Evolutionary conservation across 2,329 filamentous ascomycete species (phyloP).

Genomic region (Macrophomina phaseolina): DNA sequence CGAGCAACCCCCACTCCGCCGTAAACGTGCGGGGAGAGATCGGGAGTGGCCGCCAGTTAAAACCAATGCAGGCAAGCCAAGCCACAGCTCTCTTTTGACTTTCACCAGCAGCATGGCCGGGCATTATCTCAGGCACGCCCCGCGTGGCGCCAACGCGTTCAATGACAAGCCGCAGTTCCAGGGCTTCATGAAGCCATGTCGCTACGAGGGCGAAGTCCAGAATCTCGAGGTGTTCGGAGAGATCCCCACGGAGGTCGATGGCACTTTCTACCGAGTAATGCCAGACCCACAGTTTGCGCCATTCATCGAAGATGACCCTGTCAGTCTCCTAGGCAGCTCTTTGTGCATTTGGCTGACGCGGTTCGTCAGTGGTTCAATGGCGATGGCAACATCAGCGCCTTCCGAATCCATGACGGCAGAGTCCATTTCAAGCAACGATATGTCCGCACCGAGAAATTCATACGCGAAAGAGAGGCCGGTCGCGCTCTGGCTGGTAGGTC

Average conservation of each 20-base stretch:
- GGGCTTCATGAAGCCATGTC: slow-evolving; percentile 40
- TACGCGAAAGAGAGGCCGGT: slow-evolving; percentile 46
- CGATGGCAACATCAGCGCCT: slow-evolving; percentile 49
- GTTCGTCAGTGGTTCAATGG: slow-evolving; percentile 40
- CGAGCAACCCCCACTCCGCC: background rate
- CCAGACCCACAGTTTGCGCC: slow-evolving; percentile 53
- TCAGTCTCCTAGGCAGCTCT: slow-evolving; percentile 5
- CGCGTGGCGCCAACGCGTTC: slow-evolving; percentile 1
- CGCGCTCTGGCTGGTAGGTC: slow-evolving; percentile 40
- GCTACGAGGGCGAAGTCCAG: slow-evolving; percentile 48
- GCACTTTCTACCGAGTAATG: slow-evolving; percentile 53
- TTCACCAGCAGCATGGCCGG: background rate
- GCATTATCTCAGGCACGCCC: background rate
- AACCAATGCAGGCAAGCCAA: background rate
- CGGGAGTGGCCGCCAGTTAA: background rate
- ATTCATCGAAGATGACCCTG: slow-evolving; percentile 42
- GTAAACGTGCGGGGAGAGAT: background rate
- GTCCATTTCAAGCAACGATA: slow-evolving; percentile 46
- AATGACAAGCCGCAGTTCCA: slow-evolving; percentile 28
- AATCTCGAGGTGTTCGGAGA: slow-evolving; percentile 39
- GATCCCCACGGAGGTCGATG: slow-evolving; percentile 40
- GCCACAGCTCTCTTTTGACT: background rate
- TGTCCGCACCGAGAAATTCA: slow-evolving; percentile 50
- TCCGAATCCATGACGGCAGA: slow-evolving; percentile 42
- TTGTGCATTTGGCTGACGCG: background rate